Conservation (phyloP, 1,284 basidiomycete genomes). For the Phenoliferia sp. region DNA sequence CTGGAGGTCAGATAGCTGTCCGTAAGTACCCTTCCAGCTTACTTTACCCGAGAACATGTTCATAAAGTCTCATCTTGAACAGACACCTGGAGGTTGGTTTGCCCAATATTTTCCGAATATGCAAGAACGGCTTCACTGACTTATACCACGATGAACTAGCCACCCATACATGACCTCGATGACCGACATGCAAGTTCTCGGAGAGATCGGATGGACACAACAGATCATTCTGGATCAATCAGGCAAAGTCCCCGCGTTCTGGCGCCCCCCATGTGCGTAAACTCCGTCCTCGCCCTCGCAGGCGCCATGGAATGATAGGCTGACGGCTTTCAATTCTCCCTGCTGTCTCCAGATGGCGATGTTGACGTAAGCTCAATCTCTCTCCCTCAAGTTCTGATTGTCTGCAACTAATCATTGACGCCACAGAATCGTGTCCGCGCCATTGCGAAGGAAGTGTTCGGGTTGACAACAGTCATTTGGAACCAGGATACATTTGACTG, state of each 20-base stretch:
- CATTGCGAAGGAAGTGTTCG: slow-evolving; percentile 23
- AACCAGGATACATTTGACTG: slow-evolving; percentile 55
- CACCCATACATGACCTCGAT: slow-evolving; percentile 60
- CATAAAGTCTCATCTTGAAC: slow-evolving; percentile 1
- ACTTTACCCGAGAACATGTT: neutral
- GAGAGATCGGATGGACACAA: slow-evolving; percentile 77
- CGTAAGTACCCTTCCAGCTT: slow-evolving; percentile 17
- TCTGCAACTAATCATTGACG: no score
- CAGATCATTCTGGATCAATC: slow-evolving; percentile 64
- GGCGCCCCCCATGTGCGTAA: slow-evolving; percentile 40
- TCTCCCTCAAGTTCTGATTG: no score
- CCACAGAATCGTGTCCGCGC: slow-evolving; percentile 40
- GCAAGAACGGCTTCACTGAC: no score
- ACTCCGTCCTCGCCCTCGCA: neutral
- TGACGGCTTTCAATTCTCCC: no score
- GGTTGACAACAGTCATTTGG: slow-evolving; percentile 53
- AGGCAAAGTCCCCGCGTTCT: slow-evolving; percentile 63
- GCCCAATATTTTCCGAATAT: no score
- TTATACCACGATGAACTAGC: no score
- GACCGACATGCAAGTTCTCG: slow-evolving; percentile 63
- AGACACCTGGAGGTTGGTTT: slow-evolving; percentile 11
- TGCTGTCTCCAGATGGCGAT: slow-evolving; percentile 74
- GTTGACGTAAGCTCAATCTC: no score
- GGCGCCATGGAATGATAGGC: no score
- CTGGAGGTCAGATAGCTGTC: slow-evolving; percentile 31